Evolutionary conservation across 306 rosid species (phyloP).

Genomic region (Castanea sativa): DNA sequence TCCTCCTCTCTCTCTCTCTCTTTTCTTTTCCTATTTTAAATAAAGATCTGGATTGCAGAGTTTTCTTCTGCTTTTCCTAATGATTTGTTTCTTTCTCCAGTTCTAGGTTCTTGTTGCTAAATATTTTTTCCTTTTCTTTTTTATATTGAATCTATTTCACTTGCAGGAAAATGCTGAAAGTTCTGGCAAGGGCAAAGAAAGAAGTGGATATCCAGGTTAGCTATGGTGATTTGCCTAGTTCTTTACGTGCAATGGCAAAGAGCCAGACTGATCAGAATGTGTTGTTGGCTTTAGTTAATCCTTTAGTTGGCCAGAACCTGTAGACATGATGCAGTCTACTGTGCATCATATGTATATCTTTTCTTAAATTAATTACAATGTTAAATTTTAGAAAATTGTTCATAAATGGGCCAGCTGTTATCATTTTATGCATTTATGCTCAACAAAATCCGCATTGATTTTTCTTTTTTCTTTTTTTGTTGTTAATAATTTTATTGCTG

Average conservation of each 20-base stretch:
- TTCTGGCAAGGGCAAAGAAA: conserved; percentile 36
- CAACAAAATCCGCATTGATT: neutral
- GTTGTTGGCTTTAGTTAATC: neutral
- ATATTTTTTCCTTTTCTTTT: conserved; percentile 14
- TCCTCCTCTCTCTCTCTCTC: neutral
- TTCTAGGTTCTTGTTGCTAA: conserved; percentile 2
- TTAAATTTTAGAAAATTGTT: neutral
- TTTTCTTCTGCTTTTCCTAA: neutral
- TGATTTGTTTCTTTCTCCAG: neutral
- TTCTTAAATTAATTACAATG: neutral
- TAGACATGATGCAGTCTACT: neutral
- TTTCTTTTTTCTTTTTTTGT: neutral
- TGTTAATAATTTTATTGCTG: conserved; percentile 5
- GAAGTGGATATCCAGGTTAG: conserved; percentile 47
- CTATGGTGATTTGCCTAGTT: conserved; percentile 5
- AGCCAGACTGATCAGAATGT: conserved; percentile 8
- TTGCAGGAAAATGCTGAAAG: conserved; percentile 57
- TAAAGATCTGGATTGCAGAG: neutral
- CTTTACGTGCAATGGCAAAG: conserved; percentile 12
- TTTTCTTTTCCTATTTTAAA: neutral
- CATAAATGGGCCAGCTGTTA: neutral
- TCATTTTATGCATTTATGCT: neutral
- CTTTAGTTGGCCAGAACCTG: neutral
- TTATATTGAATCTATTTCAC: conserved; percentile 10
- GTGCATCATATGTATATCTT: neutral